Evolutionary conservation across 768 basidiomycete species (phyloP), one percentile per base, ranked within the genome.

Genomic region (Cubamyces lactineus): DNA sequence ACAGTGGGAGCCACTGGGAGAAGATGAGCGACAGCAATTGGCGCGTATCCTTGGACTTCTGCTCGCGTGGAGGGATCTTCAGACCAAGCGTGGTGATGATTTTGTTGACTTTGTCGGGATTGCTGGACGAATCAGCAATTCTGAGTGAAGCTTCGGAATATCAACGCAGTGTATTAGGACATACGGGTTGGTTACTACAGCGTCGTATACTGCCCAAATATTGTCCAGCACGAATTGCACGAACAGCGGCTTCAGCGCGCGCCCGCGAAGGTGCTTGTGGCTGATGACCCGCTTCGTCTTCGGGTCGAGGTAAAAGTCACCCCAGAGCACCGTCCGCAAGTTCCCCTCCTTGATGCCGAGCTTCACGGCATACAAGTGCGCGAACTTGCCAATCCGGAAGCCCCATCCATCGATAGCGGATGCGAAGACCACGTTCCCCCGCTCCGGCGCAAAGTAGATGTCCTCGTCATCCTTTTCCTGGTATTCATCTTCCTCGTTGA

Each of bases 351-450:
- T 91, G 70, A 98, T 89, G 26, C 92, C 91, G 13, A 99, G 82
- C 74, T 96, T 98, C 41, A 84, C 80, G 0, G 92, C 90, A 74
- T 95, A 98, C 9, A 98, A 79, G 71, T 95, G 88, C 0, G 97
- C 94, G 69, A 99, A 99, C 71, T 93, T 93, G 47, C 89, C 87
- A 8, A 98, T 82, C 46, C 96, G 84, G 77, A 99, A 99, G 0
- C 96, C 97, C 96, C 96, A 98, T 4, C 96, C 95, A 66, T 98
- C 94, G 58, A 98, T 86, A 3, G 96, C 97, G 30, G 91, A 94
- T 0, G 96, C 92, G 71, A 99, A 99, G 34, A 98, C 82, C 46
- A 99, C 97, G 71, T 98, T 98, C 19, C 97, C 97, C 53, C 86
- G 84, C 71, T 95, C 93, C 0, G 97, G 97, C 0, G 94, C 92